Conservation (phyloP, 176 grass and related monocot genomes). For the Poa annua region DNA sequence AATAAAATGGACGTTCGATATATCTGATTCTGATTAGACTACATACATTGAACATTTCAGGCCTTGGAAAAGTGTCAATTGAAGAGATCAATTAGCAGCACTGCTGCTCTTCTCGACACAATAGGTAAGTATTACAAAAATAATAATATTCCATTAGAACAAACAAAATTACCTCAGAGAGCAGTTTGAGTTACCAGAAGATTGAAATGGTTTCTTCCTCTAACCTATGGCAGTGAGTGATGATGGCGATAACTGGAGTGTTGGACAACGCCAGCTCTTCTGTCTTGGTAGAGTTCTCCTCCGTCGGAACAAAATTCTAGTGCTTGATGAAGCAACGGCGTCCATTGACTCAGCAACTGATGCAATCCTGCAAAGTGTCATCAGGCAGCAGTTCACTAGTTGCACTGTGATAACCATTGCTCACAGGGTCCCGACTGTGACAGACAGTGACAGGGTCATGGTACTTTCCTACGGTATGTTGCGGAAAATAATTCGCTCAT, state of each 20-base stretch:
- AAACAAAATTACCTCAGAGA: background rate
- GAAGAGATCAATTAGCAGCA: slow-evolving; percentile 61
- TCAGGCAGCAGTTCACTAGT: slow-evolving; percentile 76
- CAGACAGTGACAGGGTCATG: slow-evolving; percentile 90
- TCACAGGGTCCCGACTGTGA: slow-evolving; percentile 92
- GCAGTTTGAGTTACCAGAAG: background rate
- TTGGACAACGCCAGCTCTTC: slow-evolving; percentile 90
- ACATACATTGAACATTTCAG: slow-evolving; percentile 46
- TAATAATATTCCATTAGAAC: background rate
- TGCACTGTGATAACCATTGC: slow-evolving; percentile 91
- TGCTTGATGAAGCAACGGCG: slow-evolving; percentile 90
- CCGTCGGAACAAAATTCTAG: slow-evolving; percentile 76
- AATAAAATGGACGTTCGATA: background rate
- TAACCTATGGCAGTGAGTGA: slow-evolving; percentile 65
- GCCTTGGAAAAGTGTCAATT: slow-evolving; percentile 89
- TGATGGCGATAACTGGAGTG: slow-evolving; percentile 91
- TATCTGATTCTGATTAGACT: slow-evolving; percentile 34
- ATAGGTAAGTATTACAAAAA: slow-evolving; percentile 47
- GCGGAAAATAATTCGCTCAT: slow-evolving; percentile 24
- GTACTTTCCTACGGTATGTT: slow-evolving; percentile 92
- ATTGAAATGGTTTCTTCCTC: background rate
- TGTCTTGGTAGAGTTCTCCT: slow-evolving; percentile 92
- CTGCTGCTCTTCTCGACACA: slow-evolving; percentile 85
- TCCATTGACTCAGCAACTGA: slow-evolving; percentile 93
- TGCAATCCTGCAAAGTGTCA: slow-evolving; percentile 79